Base-by-base conservation (phyloP, 805 yeast species). In the Wickerhamomyces bisporus region DNA sequence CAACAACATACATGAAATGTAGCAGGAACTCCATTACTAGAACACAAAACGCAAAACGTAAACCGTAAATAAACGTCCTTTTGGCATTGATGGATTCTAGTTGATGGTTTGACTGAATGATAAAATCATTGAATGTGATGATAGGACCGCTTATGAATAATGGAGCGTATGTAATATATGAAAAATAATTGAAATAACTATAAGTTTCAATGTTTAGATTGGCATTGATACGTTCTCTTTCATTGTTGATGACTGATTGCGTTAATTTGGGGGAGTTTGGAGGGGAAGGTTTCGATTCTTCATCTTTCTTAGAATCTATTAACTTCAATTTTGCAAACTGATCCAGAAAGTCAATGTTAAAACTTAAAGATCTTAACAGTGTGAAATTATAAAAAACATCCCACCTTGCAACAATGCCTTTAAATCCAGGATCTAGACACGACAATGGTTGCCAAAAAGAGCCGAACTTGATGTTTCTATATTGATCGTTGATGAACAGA, bases 131-230 rank as follows among this genome's bases (percentile, higher is more conserved):
- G 67, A 85, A 93, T 0, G 98, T 85, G 30, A 93, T 56, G 14
- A 93, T 79, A 18, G 99, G 99, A 2, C 99, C 99, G 3, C 96
- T 97, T 49, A 93, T 80, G 61, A 85, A 86, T 34, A 93, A 64
- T 3, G 99, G 99, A 0, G 96, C 76, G 53, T 93, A 93, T 5
- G 82, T 64, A 25, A 86, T 58, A 55, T 88, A 93, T 0, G 95
- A 80, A 30, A 87, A 43, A 56, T 83, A 86, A 55, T 86, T 84
- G 30, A 60, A 36, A n/a, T 78, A 49, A 24, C 66, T 68, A 61
- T 88, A 93, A 31, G 79, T 86, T 2, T 62, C 49, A 0, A 77
- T 38, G 1, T 77, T 79, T 32, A 82, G 68, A 5, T 83, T 83
- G 2, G 81, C 81, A 25, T 69, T 71, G 33, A 84, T 64, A 48